Base-by-base conservation (phyloP, 2,329 filamentous ascomycete species). In the Daldinia eschscholtzii region DNA sequence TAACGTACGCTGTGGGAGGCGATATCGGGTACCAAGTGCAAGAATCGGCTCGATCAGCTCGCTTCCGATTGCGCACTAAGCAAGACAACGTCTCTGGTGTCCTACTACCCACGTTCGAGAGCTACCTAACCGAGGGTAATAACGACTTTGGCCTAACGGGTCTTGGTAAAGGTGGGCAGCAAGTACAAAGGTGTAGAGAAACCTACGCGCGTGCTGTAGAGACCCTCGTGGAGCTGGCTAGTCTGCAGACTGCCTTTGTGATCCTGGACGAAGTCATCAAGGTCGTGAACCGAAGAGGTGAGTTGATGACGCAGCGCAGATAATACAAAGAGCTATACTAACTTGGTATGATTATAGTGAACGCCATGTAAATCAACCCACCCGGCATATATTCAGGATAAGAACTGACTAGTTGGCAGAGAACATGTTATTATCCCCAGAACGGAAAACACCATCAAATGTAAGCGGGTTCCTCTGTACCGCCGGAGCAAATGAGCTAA, bases 371-470 rank as follows among this genome's bases (percentile, higher is more conserved):
- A 81, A 70, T 69, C 55, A 59, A 28, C 23, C 18, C 18, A 4
- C 2, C 30, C 18, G 23, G 6, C 15, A 20, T 0, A 18, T 9
- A 18, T 12, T 12, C 6, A 18, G n/a, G 6, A 37, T 30, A 53
- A 23, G 41, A 48, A 57, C 77, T 79, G 73, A 80, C 70, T 9
- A 28, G 4, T 28, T 35, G 30, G 42, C 73, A 92, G 89, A 77
- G 93, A 96, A 81, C 92, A 97, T 80, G 93, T 99, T 75, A 98
- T 99, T 75, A 99, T 99, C 76, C 96, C 96, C 12, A 88, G 96
- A 73, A 99, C 96, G 13, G 96, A 99, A 80, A 99, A 98, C 78
- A 99, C 96, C n/a, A 99, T 99, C 85, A 98, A 97, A 83, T 99
- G 91, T 91, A 83, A 74, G 87, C 76, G 39, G 48, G 10, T 35